Base-by-base conservation (phyloP, 2,329 filamentous ascomycete species). In the Neurospora sp. region DNA sequence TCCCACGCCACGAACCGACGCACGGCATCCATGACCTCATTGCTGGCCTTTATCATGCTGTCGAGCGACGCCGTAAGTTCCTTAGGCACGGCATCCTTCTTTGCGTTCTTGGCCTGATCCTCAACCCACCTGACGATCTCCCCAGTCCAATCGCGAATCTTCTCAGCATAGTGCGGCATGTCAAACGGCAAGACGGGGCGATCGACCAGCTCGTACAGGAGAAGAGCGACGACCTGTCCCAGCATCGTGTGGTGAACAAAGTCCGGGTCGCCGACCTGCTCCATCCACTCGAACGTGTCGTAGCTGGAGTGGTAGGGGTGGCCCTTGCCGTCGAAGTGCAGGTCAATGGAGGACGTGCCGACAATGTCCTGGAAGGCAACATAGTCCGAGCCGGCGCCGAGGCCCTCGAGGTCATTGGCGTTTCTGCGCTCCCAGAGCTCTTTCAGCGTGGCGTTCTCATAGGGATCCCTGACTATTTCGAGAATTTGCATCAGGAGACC, bases 351-450 rank as follows among this genome's bases (percentile, higher is more conserved):
- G 65, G 93, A 95, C 8, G 89, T 93, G 68, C 96, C 96, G 0
- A 92, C 93, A 67, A 98, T 92, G 77, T 95, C 88, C 80, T 97
- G 95, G 79, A 98, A 99, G 1, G 93, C 89, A 2, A 93, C 91
- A 75, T 92, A 96, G 79, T 98, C 96, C 74, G 92, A 91, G 10
- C 87, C 89, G 4, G 89, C 89, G 12, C 90, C 92, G 0, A 96
- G 84, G 1, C 88, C 87, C 66, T 89, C 88, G 0, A 98, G 82
- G 38, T 86, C 82, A 10, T 62, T 62, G 28, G 81, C 84, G 15
- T 86, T 82, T 2, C 85, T 82, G 19, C 84, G 82, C n/a, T 92
- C 87, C 93, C 94, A 98, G 2, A 94, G 82, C 28, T 91, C 84
- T 66, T 88, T 87, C 8, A 98, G 81, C 0, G 92, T 92, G 67